Evolutionary conservation across 805 yeast species (phyloP).

Genomic region (Aciculoconidium aculeatum): DNA sequence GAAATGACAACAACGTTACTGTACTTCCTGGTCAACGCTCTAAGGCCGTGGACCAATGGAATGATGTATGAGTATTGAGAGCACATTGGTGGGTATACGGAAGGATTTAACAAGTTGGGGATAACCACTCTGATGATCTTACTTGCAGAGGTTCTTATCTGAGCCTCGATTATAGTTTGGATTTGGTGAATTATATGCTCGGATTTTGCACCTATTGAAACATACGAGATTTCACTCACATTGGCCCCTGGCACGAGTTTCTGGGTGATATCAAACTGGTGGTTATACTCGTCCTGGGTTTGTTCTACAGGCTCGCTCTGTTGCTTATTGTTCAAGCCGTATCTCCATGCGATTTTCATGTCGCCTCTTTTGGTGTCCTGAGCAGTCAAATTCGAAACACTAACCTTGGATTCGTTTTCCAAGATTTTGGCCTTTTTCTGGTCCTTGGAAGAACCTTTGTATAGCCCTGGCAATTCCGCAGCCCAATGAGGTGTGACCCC

Average conservation of each 20-base stretch:
- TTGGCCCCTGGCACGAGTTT: slow-evolving; percentile 63
- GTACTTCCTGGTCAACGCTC: slow-evolving; percentile 45
- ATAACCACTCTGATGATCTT: slow-evolving; percentile 59
- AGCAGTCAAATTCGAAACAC: slow-evolving; percentile 61
- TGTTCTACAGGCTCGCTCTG: slow-evolving; percentile 11
- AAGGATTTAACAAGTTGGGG: slow-evolving; percentile 80
- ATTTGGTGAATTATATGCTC: slow-evolving; percentile 34
- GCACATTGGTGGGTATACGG: slow-evolving; percentile 51
- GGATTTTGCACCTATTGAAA: slow-evolving; percentile 31
- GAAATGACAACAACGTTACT: slow-evolving; percentile 41
- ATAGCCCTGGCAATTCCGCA: slow-evolving; percentile 69
- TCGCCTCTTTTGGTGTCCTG: slow-evolving; percentile 29
- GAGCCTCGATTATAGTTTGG: slow-evolving; percentile 26
- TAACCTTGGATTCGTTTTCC: slow-evolving; percentile 55
- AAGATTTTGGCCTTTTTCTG: slow-evolving; percentile 54
- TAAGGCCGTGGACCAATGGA: slow-evolving; percentile 57
- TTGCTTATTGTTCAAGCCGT: slow-evolving; percentile 50
- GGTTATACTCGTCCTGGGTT: slow-evolving; percentile 43
- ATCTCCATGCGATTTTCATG: slow-evolving; percentile 92
- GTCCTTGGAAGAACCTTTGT: slow-evolving; percentile 62
- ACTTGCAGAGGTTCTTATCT: slow-evolving; percentile 34
- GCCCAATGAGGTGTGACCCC: slow-evolving; percentile 58
- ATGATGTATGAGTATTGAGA: slow-evolving; percentile 44
- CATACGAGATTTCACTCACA: slow-evolving; percentile 51
- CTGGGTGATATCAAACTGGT: slow-evolving; percentile 74